phyloP scores from a whole-genome alignment of 2,329 filamentous ascomycete genomes.

The Epichloe sp. region DNA sequence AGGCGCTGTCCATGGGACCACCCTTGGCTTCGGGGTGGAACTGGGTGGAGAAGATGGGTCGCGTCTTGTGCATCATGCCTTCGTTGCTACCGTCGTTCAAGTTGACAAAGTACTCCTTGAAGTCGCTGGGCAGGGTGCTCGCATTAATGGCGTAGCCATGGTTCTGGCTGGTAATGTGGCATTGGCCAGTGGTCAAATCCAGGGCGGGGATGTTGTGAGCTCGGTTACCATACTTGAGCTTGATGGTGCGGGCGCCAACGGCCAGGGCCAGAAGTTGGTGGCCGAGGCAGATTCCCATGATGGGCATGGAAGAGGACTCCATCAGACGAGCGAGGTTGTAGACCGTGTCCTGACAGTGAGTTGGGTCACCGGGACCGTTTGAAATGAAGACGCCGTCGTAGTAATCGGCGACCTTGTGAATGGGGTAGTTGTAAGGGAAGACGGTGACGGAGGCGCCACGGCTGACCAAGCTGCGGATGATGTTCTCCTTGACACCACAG shows the following conservation, averaged over 20 bases:
- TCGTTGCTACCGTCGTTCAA: constrained; percentile 96
- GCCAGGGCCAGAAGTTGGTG: constrained; percentile 92
- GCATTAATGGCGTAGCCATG: constrained; percentile 94
- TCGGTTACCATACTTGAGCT: constrained; percentile 98
- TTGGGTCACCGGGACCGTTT: constrained; percentile 96
- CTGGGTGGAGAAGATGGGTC: constrained; percentile 95
- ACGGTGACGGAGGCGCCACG: constrained; percentile 87
- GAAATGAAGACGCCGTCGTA: constrained; percentile 99
- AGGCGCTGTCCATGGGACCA: constrained; percentile 87
- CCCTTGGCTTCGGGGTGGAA: constrained; percentile 99
- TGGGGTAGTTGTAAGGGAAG: constrained; percentile 93
- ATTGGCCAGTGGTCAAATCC: constrained; percentile 88
- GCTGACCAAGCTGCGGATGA: constrained; percentile 82
- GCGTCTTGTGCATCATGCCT: constrained; percentile 89
- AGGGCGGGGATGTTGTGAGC: constrained; percentile 96
- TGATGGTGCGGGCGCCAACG: constrained; percentile 77
- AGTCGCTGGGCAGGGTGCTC: constrained; percentile 67
- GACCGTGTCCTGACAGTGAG: constrained; percentile 87
- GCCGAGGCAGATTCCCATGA: constrained; percentile 96
- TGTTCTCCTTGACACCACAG: constrained; percentile 99
- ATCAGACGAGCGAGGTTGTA: constrained; percentile 87
- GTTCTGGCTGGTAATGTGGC: constrained; percentile 98
- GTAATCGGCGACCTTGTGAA: constrained; percentile 95
- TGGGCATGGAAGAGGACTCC: constrained; percentile 76
- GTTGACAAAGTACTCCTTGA: constrained; percentile 98